phyloP scores from a whole-genome alignment of 148 eudicot species.

The Chenopodium album region DNA sequence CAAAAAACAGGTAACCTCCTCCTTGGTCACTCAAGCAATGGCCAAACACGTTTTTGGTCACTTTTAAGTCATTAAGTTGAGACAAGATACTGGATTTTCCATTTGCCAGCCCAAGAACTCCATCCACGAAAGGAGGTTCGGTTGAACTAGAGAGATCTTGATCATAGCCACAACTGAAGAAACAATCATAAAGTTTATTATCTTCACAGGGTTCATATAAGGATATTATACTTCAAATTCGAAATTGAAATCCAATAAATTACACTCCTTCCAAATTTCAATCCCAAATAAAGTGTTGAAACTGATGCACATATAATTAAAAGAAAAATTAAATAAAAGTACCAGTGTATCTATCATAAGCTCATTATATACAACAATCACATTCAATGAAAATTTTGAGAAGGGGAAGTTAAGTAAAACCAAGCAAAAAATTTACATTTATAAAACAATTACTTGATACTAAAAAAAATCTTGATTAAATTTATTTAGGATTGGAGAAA shows the following conservation, averaged over 20 bases:
- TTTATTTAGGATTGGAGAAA: not conserved
- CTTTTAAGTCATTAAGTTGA: conserved; percentile 51
- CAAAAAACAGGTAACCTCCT: conserved; percentile 83
- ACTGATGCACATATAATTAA: not conserved
- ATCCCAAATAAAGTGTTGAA: not conserved
- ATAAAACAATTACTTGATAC: not conserved
- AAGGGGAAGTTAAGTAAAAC: not conserved
- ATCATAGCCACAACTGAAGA: conserved; percentile 82
- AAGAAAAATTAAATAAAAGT: too few relatives aligned
- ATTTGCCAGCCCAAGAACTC: conserved; percentile 75
- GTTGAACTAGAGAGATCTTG: conserved; percentile 55
- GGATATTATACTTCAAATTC: not conserved
- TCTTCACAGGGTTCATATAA: not conserved
- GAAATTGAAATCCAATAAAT: not conserved
- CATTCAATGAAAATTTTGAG: not conserved
- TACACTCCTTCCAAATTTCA: not conserved
- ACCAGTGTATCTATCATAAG: not conserved
- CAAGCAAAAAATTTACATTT: not conserved
- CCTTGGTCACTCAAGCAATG: conserved; percentile 81
- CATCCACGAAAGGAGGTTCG: conserved; percentile 71
- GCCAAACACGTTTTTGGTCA: conserved; percentile 66
- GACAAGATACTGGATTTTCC: conserved; percentile 67
- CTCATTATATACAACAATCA: not conserved
- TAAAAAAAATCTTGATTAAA: not conserved
- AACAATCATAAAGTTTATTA: conserved; percentile 16